A percentile compares a stretch with the other conserved stretches of the same genome.
Conservation (phyloP, 2,329 filamentous ascomycete genomes). For the Claviceps cyperi region DNA sequence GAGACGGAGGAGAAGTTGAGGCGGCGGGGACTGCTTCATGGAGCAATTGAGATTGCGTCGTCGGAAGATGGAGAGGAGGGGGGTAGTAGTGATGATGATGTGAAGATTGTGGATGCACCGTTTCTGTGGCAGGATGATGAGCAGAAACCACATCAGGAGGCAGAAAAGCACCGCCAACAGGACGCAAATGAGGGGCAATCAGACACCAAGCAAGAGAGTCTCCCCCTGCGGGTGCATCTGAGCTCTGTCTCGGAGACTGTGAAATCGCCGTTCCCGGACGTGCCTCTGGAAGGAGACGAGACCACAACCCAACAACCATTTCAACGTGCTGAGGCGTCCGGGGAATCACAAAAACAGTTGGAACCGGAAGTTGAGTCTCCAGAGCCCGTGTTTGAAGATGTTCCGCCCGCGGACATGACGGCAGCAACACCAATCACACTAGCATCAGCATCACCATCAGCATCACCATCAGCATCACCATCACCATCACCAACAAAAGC, state of each 20-base stretch:
- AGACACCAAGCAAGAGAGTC: too few species aligned
- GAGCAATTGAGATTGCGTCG: constrained; percentile 48
- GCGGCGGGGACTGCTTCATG: constrained; percentile 27
- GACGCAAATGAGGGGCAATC: neutral
- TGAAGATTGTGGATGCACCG: constrained; percentile 41
- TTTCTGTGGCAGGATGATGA: neutral
- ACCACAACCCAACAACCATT: neutral
- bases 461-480: neutral
- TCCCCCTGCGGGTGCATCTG: neutral
- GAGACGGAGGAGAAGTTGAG: constrained; percentile 39
- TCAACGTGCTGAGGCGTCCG: neutral
- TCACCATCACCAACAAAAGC: neutral
- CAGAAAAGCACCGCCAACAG: neutral
- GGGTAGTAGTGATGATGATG: constrained; percentile 40
- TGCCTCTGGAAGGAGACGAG: neutral
- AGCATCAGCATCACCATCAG: neutral
- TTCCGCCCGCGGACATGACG: constrained; percentile 8
- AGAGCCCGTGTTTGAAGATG: constrained; percentile 23
- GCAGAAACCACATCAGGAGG: neutral
- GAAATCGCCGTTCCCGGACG: neutral
- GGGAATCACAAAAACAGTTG: neutral
- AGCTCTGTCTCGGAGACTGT: constrained; percentile 7
- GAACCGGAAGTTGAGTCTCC: constrained; percentile 14
- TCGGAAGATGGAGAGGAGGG: constrained; percentile 41
- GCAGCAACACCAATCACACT: neutral